Conservation (phyloP, 495 filamentous ascomycete species). For the Lasiosphaeris hirsuta region DNA sequence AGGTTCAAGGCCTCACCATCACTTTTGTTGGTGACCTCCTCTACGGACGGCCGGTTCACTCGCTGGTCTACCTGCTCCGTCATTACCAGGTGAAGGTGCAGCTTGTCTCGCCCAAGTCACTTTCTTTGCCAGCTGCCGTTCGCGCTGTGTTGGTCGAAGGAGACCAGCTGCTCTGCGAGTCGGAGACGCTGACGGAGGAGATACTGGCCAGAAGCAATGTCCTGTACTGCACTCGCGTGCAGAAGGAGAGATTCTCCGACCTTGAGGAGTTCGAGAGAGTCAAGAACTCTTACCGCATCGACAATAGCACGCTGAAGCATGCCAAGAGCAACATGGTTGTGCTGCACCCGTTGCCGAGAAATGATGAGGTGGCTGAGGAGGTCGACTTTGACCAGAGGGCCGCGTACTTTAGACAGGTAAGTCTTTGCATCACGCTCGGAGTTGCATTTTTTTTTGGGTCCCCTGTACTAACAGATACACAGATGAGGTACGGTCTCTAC, state of each 20-base stretch:
- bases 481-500: slow-evolving; percentile 99
- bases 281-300: slow-evolving; percentile 81
- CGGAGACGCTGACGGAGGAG: slow-evolving; percentile 74
- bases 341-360: slow-evolving; percentile 92
- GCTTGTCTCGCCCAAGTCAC: slow-evolving; percentile 75
- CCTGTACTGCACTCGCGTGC: slow-evolving; percentile 92
- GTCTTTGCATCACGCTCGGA: slow-evolving; percentile 28
- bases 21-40: slow-evolving; percentile 92
- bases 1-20: slow-evolving; percentile 88
- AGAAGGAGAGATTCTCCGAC: slow-evolving; percentile 89
- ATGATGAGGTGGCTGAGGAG: slow-evolving; percentile 88
- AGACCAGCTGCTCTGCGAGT: slow-evolving; percentile 71
- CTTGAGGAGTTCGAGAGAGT: slow-evolving; percentile 75
- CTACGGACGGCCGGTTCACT: slow-evolving; percentile 93
- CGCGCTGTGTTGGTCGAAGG: slow-evolving; percentile 64
- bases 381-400: slow-evolving; percentile 96
- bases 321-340: slow-evolving; percentile 90
- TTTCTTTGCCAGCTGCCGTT: slow-evolving; percentile 73
- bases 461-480: slow-evolving; percentile 33
- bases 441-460: neutral
- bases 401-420: slow-evolving; percentile 98
- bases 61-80: slow-evolving; percentile 82
- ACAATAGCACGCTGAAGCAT: slow-evolving; percentile 84
- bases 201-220: slow-evolving; percentile 82
- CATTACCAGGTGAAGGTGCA: slow-evolving; percentile 94